A percentile compares a stretch with the other conserved stretches of the same genome.
Conservation (phyloP, 768 basidiomycete species). For the Pulveroboletus frians region DNA sequence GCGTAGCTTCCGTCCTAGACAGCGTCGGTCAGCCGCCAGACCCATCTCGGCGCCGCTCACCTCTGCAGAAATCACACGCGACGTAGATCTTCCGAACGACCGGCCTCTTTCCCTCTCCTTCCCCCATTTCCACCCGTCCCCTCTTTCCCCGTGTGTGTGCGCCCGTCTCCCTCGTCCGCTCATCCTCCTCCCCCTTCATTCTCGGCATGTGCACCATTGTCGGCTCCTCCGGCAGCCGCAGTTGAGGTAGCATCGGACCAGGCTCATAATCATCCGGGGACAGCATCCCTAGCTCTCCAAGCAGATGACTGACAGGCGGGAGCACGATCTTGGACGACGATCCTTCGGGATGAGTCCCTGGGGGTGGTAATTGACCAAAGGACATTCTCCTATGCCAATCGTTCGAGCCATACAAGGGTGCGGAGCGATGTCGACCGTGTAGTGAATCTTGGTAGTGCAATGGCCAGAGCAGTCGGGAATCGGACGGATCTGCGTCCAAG, state of each 20-base stretch:
- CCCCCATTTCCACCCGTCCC: slow-evolving; percentile 11
- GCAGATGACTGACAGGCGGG: slow-evolving; percentile 26
- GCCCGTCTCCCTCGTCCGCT: slow-evolving; percentile 6
- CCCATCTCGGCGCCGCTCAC: slow-evolving; percentile 34
- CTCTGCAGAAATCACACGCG: slow-evolving; percentile 77
- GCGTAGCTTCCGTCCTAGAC: slow-evolving; percentile 63
- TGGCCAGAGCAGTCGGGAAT: slow-evolving; percentile 17
- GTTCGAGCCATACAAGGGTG: slow-evolving; percentile 21
- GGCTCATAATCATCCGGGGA: slow-evolving; percentile 14
- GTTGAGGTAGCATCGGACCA: slow-evolving; percentile 26
- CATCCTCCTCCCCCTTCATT: slow-evolving; percentile 12
- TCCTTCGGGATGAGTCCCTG: slow-evolving; percentile 12
- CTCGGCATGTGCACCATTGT: neutral
- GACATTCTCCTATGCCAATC: slow-evolving; percentile 23
- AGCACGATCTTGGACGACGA: slow-evolving; percentile 22
- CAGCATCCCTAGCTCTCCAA: slow-evolving; percentile 21
- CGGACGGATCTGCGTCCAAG: slow-evolving; percentile 15
- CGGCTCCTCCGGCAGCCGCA: slow-evolving; percentile 24
- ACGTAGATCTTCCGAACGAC: slow-evolving; percentile 34
- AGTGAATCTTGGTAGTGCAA: slow-evolving; percentile 16
- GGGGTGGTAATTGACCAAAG: slow-evolving; percentile 15
- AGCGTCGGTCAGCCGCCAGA: neutral
- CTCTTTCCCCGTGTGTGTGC: slow-evolving; percentile 17
- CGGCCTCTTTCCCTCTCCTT: slow-evolving; percentile 21
- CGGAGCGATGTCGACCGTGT: slow-evolving; percentile 23